Conservation (phyloP, 2,329 filamentous ascomycete genomes). For the Epichloe uncinata region DNA sequence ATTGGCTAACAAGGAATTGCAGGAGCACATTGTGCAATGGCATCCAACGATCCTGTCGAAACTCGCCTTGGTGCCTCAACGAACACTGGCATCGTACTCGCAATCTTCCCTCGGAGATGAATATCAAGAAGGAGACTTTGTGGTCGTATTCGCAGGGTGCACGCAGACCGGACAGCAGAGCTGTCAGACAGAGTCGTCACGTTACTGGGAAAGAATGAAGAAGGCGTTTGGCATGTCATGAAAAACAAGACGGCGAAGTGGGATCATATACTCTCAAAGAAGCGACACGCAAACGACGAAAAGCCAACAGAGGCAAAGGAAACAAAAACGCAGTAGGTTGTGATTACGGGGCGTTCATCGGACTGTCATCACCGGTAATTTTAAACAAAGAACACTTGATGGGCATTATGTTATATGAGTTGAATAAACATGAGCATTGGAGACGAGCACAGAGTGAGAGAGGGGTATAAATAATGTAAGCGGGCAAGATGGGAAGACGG, state of each 20-base stretch:
- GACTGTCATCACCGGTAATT: slow-evolving; percentile 3
- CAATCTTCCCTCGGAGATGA: slow-evolving; percentile 39
- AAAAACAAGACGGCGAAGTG: background rate
- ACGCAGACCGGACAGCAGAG: slow-evolving; percentile 39
- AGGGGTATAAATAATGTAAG: background rate
- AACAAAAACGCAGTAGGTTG: slow-evolving; percentile 1
- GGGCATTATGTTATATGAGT: slow-evolving; percentile 8
- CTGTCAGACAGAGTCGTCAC: slow-evolving; percentile 59
- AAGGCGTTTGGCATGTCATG: slow-evolving; percentile 20
- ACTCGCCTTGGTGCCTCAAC: slow-evolving; percentile 79
- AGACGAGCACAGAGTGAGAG: background rate
- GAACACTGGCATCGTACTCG: slow-evolving; percentile 68
- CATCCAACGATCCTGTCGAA: slow-evolving; percentile 90
- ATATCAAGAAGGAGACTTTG: slow-evolving; percentile 75
- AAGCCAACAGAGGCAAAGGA: slow-evolving; percentile 1
- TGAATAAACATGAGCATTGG: slow-evolving; percentile 6
- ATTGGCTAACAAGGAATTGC: background rate
- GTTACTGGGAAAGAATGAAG: slow-evolving; percentile 34
- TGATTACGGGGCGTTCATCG: slow-evolving; percentile 8
- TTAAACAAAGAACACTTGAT: background rate
- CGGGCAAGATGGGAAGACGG: background rate
- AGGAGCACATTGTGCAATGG: slow-evolving; percentile 91
- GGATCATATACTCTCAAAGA: background rate
- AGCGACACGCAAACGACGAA: background rate
- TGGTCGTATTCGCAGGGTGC: slow-evolving; percentile 68